phyloP scores from a whole-genome alignment of 1,139 yeast genomes.

The Saccharomyces hybrid region DNA sequence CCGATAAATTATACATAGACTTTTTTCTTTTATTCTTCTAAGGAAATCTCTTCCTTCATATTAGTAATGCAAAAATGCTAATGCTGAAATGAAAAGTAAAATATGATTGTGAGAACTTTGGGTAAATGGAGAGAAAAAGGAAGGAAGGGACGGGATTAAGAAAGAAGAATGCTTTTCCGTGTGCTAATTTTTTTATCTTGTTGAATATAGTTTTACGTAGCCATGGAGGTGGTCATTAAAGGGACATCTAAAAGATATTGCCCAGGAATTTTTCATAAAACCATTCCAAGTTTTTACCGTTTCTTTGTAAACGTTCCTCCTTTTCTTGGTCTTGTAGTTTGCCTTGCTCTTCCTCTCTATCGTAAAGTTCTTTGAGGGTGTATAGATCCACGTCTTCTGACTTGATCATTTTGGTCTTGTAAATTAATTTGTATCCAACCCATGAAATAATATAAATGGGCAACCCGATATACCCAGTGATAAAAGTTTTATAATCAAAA shows the following conservation, averaged over 20 bases:
- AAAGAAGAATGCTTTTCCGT: background rate
- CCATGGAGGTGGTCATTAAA: background rate
- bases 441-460: slow-evolving; percentile 53
- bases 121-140: background rate
- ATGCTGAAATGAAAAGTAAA: background rate
- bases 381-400: slow-evolving; percentile 56
- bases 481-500: slow-evolving; percentile 54
- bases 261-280: slow-evolving; percentile 50
- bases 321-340: slow-evolving; percentile 36
- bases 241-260: slow-evolving; percentile 39
- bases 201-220: background rate
- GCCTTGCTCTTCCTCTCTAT: slow-evolving; percentile 56
- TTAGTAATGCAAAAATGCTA: background rate
- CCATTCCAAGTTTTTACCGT: slow-evolving; percentile 37
- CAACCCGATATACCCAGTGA: slow-evolving; percentile 71
- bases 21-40: background rate
- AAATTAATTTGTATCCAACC: slow-evolving; percentile 50
- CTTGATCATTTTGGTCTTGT: slow-evolving; percentile 44
- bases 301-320: slow-evolving; percentile 39
- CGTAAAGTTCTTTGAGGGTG: slow-evolving; percentile 58
- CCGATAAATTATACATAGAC: background rate
- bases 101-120: background rate
- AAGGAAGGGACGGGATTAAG: background rate
- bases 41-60: background rate
- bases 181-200: background rate